Conservation (phyloP, 345 rosid genomes). For the Salix dunnii region DNA sequence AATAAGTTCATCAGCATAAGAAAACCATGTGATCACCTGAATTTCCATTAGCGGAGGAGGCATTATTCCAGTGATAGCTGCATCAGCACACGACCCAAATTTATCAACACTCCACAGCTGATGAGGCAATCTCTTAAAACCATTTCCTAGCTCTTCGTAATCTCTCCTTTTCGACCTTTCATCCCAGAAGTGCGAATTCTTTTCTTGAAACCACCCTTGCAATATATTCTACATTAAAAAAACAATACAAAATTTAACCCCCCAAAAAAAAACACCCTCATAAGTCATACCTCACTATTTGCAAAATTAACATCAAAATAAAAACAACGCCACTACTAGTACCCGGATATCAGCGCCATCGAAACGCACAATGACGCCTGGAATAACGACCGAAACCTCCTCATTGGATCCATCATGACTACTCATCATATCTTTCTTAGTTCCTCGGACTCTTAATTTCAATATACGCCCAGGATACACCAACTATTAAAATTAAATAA, state of each 20-base stretch:
- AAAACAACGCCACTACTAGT: background rate
- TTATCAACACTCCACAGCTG: slow-evolving; percentile 90
- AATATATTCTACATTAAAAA: slow-evolving; percentile 54
- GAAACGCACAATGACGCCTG: slow-evolving; percentile 81
- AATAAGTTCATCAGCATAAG: background rate
- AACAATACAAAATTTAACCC: background rate
- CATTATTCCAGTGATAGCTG: slow-evolving; percentile 84
- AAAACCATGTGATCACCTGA: slow-evolving; percentile 50
- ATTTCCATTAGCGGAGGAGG: slow-evolving; percentile 87
- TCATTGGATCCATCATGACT: slow-evolving; percentile 53
- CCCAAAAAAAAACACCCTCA: background rate
- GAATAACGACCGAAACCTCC: slow-evolving; percentile 68
- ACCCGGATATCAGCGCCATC: slow-evolving; percentile 80
- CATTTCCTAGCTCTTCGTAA: slow-evolving; percentile 40
- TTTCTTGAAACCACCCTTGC: slow-evolving; percentile 60
- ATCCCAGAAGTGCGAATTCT: slow-evolving; percentile 67
- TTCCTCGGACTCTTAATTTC: slow-evolving; percentile 69
- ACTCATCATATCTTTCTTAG: slow-evolving; percentile 51
- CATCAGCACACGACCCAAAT: slow-evolving; percentile 76
- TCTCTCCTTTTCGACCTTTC: slow-evolving; percentile 43
- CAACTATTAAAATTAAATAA: slow-evolving; percentile 32
- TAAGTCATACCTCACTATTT: background rate
- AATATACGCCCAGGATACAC: slow-evolving; percentile 61
- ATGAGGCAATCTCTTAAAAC: slow-evolving; percentile 52
- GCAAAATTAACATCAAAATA: background rate